Conservation (phyloP, 129 eudicot genomes). For the Flaveria sonorensis region DNA sequence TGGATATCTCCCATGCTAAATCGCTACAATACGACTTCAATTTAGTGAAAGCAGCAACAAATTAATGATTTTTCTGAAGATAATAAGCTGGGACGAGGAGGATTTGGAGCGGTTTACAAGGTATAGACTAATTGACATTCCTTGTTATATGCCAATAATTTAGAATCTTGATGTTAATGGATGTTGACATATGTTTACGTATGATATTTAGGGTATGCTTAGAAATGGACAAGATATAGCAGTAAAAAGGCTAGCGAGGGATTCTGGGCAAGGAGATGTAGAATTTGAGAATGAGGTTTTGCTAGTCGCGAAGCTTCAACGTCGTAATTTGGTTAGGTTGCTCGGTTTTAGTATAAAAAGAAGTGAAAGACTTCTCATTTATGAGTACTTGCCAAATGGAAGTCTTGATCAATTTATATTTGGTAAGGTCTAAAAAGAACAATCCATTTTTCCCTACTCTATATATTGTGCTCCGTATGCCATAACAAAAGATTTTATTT, state of each 20-base stretch:
- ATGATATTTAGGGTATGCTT: neutral
- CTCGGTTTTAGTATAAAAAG: slow-evolving; percentile 6
- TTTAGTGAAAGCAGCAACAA: slow-evolving; percentile 1
- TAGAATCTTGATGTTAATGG: neutral
- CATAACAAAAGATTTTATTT: neutral
- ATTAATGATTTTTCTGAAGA: slow-evolving; percentile 4
- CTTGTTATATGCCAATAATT: neutral
- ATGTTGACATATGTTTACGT: neutral
- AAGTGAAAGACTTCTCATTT: slow-evolving; percentile 7
- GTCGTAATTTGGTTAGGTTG: slow-evolving; percentile 1
- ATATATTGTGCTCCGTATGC: neutral
- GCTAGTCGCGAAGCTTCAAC: slow-evolving; percentile 10
- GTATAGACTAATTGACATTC: neutral
- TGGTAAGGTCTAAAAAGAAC: neutral
- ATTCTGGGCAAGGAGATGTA: slow-evolving; percentile 5
- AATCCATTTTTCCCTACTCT: neutral
- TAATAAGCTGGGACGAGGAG: neutral
- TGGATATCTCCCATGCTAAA: neutral
- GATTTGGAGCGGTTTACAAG: slow-evolving; percentile 5
- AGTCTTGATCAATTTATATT: slow-evolving; percentile 1
- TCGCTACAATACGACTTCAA: neutral
- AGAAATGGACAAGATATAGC: slow-evolving; percentile 2
- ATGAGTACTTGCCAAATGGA: slow-evolving; percentile 1
- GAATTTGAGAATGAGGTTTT: slow-evolving; percentile 6
- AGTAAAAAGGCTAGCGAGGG: slow-evolving; percentile 7